Evolutionary conservation across 163 green algal species (phyloP), one percentile per base, ranked within the genome.

Genomic region (Scenedesmus sp.): DNA sequence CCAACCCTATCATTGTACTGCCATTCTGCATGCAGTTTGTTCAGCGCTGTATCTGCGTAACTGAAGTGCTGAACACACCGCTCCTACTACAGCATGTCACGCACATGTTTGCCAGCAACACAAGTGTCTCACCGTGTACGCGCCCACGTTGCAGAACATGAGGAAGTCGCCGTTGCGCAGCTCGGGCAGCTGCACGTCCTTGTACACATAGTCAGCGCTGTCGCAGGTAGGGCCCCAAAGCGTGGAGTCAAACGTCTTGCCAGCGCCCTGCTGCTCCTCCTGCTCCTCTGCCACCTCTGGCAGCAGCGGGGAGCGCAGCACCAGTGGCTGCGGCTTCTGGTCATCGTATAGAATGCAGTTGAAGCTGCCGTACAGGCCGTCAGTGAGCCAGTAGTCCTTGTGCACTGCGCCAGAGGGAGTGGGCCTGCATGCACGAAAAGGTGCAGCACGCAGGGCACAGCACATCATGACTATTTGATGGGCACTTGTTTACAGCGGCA

Each of bases 151-250:
- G 20, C 94, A 92, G 92, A 99, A 99, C 88, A 99, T 88, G 55
- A 99, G 92, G 97, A 97, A 99, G 94, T 99, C 98, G n/a, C 98
- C 98, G 66, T 96, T 95, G 59, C 95, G 93, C 86, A 99, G 94
- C 90, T 96, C 92, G 1, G 98, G 98, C 92, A 99, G 94, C 82
- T 88, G 91, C 18, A 95, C 84, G 86, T 97, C 94, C 85, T 94
- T 96, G 66, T 91, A 92, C 62, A 98, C 95, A 12, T 93, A 97
- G 93, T 99, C 98, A 57, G 99, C 94, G 52, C 95, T 96, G 95
- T 99, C 98, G 92, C 98, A 99, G 9, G 98, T 99, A 13, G 98
- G 98, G 18, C 98, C 98, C 96, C 99, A 99, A 46, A 99, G 91
- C 1, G 97, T 99, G 34, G 96, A 98, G 18, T 77, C 84, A 55